These are phyloP conservation scores for Boechera stricta DNA, from an alignment of 345 rosid genomes.

Conservation along the genomic window DNA sequence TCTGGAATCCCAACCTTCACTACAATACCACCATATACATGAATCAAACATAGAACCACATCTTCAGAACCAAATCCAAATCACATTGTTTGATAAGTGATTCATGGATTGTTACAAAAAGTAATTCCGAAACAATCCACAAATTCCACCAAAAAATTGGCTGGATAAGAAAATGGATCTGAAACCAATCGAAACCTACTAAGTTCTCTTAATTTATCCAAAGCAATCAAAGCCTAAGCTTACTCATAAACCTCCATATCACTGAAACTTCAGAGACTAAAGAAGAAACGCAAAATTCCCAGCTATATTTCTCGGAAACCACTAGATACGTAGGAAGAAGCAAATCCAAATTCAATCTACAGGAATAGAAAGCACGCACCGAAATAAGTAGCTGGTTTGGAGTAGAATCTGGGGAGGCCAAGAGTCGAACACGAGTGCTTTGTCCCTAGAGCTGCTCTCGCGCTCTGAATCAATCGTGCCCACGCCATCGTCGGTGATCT, in stretches of 20 bases:
- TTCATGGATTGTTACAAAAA: not conserved
- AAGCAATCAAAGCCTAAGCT: not conserved
- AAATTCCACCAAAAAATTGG: not conserved
- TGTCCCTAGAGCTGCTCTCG: conserved; percentile 35
- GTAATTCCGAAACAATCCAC: not conserved
- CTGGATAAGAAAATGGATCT: not conserved
- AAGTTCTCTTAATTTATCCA: not conserved
- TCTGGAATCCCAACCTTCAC: conserved; percentile 88
- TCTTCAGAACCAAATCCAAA: not conserved
- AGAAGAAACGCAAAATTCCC: not conserved
- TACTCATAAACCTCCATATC: not conserved
- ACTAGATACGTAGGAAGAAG: not conserved
- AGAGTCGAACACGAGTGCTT: conserved; percentile 30
- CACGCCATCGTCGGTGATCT: conserved; percentile 51
- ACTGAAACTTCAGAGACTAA: not conserved
- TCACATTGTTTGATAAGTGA: not conserved
- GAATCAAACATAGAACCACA: conserved; percentile 3
- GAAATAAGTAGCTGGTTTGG: conserved; percentile 56
- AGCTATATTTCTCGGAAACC: not conserved
- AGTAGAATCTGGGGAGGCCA: conserved; percentile 62
- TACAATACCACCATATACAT: conserved; percentile 47
- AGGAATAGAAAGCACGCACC: conserved; percentile 43
- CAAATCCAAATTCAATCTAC: not conserved
- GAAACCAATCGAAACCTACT: not conserved
- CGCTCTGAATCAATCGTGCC: conserved; percentile 49